These are phyloP conservation scores for Castanospermum australe DNA, from an alignment of 306 rosid genomes.

Conservation along the genomic window DNA sequence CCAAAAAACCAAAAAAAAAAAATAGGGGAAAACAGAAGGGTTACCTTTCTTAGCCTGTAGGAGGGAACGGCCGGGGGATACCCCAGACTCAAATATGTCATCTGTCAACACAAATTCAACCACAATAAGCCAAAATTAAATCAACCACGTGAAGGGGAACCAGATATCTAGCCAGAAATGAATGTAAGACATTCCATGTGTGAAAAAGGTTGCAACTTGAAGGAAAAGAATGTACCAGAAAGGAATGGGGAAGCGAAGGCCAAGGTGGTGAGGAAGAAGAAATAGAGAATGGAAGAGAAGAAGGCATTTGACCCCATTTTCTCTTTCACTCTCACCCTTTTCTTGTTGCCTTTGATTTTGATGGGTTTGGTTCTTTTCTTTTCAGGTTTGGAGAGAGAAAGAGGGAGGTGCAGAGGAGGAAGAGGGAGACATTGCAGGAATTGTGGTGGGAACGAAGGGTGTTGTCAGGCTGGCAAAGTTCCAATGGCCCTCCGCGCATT, in stretches of 20 bases:
- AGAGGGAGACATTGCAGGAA: slow-evolving; percentile 41
- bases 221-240: slow-evolving; percentile 40
- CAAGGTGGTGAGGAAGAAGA: slow-evolving; percentile 42
- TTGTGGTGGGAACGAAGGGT: slow-evolving; percentile 33
- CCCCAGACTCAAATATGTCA: slow-evolving; percentile 38
- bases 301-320: slow-evolving; percentile 60
- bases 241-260: slow-evolving; percentile 54
- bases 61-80: slow-evolving; percentile 61
- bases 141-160: neutral
- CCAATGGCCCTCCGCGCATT: slow-evolving; percentile 36
- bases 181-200: neutral
- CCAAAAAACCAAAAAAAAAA: neutral
- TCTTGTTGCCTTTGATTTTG: neutral
- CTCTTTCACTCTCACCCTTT: slow-evolving; percentile 34
- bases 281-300: slow-evolving; percentile 38
- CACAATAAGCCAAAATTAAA: neutral
- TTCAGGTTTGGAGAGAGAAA: slow-evolving; percentile 26
- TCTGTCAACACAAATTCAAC: slow-evolving; percentile 37
- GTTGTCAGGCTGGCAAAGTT: slow-evolving; percentile 27
- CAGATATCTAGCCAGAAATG: neutral
- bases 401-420: slow-evolving; percentile 19
- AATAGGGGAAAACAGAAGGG: neutral
- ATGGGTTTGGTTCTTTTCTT: neutral
- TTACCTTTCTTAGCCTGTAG: slow-evolving; percentile 74
- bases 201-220: neutral